phyloP scores from a whole-genome alignment of 2,329 filamentous ascomycete genomes.

The Camptophora hylomeconis region DNA sequence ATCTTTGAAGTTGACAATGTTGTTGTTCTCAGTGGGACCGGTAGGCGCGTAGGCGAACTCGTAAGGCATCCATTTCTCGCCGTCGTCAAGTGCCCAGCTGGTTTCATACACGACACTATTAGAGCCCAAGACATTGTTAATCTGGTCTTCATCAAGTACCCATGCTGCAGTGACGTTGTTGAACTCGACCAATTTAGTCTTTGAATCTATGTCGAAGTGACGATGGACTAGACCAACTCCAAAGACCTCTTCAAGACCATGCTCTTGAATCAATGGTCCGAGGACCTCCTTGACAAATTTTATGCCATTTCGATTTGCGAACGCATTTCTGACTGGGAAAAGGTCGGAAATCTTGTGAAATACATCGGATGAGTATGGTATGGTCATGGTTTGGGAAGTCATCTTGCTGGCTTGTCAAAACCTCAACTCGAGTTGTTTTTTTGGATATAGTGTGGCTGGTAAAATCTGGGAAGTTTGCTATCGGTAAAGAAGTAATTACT shows the following conservation, averaged over 20 bases:
- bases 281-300: not conserved
- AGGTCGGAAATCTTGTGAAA: not conserved
- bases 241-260: not conserved
- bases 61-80: no score
- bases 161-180: not conserved
- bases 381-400: no score
- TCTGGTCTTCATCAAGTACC: constrained; percentile 10
- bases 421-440: no score
- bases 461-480: no score
- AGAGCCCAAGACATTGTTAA: constrained; percentile 12
- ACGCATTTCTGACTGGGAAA: not conserved
- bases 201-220: not conserved
- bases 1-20: no score
- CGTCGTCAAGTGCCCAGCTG: no score
- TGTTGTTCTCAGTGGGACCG: no score
- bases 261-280: not conserved
- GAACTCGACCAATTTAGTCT: not conserved
- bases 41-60: no score
- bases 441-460: no score
- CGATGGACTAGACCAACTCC: not conserved
- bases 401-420: no score
- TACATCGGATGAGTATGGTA: not conserved
- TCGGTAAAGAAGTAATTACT: no score
- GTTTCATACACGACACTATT: constrained; percentile 12
- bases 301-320: not conserved